Evolutionary conservation across 345 rosid genomes (phyloP).

Genomic region (Pseudoturritis turrita): DNA sequence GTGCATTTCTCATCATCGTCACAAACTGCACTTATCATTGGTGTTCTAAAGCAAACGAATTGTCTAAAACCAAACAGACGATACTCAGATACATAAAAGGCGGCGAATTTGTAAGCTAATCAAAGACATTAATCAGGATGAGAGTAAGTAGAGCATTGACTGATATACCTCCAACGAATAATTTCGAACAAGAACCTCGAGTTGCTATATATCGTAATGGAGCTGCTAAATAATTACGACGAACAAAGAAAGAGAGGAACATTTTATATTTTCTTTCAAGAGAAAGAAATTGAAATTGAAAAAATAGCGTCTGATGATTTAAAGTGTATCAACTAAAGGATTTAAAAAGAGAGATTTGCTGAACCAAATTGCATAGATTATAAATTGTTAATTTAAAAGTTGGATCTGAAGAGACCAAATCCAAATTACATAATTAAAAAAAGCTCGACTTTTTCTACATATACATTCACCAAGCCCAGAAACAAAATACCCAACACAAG

Average conservation of each 20-base stretch:
- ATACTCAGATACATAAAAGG: background rate
- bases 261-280: background rate
- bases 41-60: background rate
- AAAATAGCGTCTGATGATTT: background rate
- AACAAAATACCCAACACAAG: background rate
- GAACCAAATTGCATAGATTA: background rate
- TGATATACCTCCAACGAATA: constrained; percentile 57
- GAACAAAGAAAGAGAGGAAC: constrained; percentile 8
- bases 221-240: background rate
- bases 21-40: accelerated
- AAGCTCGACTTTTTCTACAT: background rate
- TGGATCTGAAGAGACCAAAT: constrained; percentile 1
- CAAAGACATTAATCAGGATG: background rate
- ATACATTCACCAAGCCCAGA: background rate
- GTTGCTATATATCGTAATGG: constrained; percentile 6
- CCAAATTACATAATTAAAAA: background rate
- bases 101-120: background rate
- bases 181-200: constrained; percentile 35
- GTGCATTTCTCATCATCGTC: background rate
- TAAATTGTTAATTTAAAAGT: background rate
- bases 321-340: background rate
- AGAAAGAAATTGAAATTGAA: background rate
- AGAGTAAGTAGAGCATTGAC: background rate
- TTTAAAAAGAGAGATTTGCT: background rate
- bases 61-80: background rate